Conservation (phyloP, 1,284 basidiomycete species). For the Sporisorium sorghi region DNA sequence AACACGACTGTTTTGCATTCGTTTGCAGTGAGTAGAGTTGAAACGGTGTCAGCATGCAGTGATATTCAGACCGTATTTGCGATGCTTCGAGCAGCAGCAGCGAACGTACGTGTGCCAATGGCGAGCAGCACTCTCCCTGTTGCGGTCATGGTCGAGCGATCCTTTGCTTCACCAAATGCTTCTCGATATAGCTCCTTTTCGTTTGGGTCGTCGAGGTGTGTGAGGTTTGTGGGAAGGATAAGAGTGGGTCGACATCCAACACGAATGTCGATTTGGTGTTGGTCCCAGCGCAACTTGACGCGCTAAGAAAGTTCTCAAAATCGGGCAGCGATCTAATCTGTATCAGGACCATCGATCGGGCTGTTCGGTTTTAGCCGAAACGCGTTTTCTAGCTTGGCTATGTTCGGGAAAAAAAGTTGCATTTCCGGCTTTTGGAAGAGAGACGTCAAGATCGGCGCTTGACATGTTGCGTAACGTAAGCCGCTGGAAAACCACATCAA, state of each 20-base stretch:
- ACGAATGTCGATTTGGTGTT: constrained; percentile 10
- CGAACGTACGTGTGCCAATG: constrained; percentile 35
- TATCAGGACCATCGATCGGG: no score
- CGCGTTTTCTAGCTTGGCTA: background rate
- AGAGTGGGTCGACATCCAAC: background rate
- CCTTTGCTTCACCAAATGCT: background rate
- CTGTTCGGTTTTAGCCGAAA: background rate
- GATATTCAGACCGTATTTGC: background rate
- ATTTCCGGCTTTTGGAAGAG: background rate
- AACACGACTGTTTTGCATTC: constrained; percentile 40
- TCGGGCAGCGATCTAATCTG: background rate
- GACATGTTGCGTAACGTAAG: constrained; percentile 27
- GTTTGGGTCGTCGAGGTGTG: background rate
- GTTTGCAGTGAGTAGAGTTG: no score
- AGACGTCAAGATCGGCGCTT: constrained; percentile 40
- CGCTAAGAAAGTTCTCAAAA: background rate
- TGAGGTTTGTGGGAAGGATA: background rate
- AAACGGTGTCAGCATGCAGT: background rate
- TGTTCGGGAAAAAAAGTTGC: background rate
- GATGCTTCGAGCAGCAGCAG: background rate
- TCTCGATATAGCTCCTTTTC: background rate
- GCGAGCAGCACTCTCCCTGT: constrained; percentile 28
- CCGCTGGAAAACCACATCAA: constrained; percentile 1
- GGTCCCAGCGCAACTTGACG: constrained; percentile 24
- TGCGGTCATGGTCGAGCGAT: constrained; percentile 22